Conservation (phyloP, 257 asterid genomes). For the Mitragyna speciosa region DNA sequence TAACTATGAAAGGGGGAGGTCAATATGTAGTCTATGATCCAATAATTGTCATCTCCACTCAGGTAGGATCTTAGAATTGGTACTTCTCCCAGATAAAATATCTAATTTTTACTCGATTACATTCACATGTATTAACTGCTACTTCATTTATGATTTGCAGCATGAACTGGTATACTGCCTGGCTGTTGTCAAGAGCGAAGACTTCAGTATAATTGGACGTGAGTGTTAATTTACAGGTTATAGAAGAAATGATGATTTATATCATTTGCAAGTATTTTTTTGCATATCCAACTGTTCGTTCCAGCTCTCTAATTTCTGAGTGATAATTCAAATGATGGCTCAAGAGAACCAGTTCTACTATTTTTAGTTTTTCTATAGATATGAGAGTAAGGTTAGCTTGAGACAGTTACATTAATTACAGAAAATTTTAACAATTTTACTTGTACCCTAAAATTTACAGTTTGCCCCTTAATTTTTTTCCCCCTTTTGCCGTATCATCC, state of each 20-base stretch:
- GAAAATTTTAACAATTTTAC: no score
- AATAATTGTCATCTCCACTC: constrained; percentile 61
- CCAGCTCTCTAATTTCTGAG: background rate
- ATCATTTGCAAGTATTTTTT: background rate
- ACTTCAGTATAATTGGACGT: constrained; percentile 78
- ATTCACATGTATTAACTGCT: background rate
- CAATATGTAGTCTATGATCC: constrained; percentile 65
- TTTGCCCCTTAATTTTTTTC: no score
- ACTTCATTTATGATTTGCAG: constrained; percentile 35
- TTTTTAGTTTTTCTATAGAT: background rate
- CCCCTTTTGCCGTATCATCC: background rate
- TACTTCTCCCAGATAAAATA: constrained; percentile 6
- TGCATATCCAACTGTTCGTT: background rate
- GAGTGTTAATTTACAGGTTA: constrained; percentile 31
- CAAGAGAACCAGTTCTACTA: background rate
- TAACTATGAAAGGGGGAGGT: constrained; percentile 77
- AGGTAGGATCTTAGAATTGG: constrained; percentile 35
- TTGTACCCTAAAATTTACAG: no score
- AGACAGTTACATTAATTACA: no score
- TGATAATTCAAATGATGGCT: background rate
- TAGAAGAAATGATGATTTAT: background rate
- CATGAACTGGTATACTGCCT: constrained; percentile 66
- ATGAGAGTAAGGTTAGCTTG: background rate
- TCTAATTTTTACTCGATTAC: background rate
- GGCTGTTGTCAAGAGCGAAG: constrained; percentile 77